Percentiles rank a stretch among this genome's conserved stretches.
phyloP scores from a whole-genome alignment of 495 filamentous ascomycete genomes.

The Neurospora sp. region DNA sequence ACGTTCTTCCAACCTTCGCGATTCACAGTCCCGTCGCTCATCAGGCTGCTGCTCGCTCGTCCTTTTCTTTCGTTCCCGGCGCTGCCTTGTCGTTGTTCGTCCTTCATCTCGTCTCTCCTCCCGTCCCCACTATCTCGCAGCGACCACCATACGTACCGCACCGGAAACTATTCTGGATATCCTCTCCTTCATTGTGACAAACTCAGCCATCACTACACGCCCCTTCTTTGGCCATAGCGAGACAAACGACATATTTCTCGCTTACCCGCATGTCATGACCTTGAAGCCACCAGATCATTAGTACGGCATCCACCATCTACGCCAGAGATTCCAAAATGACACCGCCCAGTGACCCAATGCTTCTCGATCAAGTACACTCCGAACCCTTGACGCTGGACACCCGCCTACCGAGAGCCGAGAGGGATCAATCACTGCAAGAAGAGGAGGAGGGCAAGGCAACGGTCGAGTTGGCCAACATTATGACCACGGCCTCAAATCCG shows the following conservation, averaged over 20 bases:
- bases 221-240: not conserved
- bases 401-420: constrained; percentile 13
- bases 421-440: constrained; percentile 20
- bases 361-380: constrained; percentile 15
- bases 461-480: constrained; percentile 37
- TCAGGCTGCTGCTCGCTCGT: not conserved
- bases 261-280: not conserved
- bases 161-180: not conserved
- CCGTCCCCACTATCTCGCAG: not conserved
- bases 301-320: not conserved
- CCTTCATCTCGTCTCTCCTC: not conserved
- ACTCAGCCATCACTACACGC: not conserved
- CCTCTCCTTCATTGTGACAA: not conserved
- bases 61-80: not conserved
- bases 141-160: not conserved
- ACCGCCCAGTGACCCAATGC: constrained; percentile 4
- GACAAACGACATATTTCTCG: not conserved
- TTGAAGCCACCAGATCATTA: not conserved
- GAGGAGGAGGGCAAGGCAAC: constrained; percentile 33
- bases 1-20: not conserved
- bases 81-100: not conserved
- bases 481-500: constrained; percentile 41
- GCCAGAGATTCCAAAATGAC: constrained; percentile 9
- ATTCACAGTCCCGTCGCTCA: not conserved
- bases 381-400: constrained; percentile 22